phyloP scores from a whole-genome alignment of 2,329 filamentous ascomycete genomes.

The Ophiostoma sp. region DNA sequence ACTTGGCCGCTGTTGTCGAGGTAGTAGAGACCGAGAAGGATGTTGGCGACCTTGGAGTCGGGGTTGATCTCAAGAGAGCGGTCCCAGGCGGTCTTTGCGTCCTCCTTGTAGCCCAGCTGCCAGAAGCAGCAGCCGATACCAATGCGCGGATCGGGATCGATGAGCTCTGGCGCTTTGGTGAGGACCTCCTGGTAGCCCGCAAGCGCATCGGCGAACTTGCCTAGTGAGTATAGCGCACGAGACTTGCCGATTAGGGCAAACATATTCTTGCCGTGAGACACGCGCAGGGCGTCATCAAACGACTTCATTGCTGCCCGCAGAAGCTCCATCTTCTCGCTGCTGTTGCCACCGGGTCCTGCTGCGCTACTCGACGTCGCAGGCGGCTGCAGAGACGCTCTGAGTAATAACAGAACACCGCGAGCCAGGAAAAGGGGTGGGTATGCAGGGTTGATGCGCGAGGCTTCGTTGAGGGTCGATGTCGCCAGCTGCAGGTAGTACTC shows the following conservation, averaged over 20 bases:
- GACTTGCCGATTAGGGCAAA: conserved; percentile 88
- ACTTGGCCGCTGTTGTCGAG: conserved; percentile 80
- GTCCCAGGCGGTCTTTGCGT: conserved; percentile 87
- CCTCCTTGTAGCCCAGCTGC: conserved; percentile 91
- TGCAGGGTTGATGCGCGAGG: conserved; percentile 85
- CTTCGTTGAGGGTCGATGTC: conserved; percentile 89
- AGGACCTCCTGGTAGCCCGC: conserved; percentile 82
- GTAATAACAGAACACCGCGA: conserved; percentile 78
- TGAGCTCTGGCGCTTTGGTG: conserved; percentile 75
- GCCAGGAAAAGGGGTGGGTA: conserved; percentile 89
- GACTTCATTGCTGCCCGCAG: conserved; percentile 82
- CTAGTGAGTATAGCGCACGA: conserved; percentile 77
- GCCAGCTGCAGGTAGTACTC: conserved; percentile 86
- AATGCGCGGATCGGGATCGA: conserved; percentile 90
- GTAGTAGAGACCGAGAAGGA: conserved; percentile 83
- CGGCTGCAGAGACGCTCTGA: conserved; percentile 77
- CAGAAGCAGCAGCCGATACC: conserved; percentile 96
- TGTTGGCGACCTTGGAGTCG: conserved; percentile 82
- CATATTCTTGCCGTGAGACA: conserved; percentile 81
- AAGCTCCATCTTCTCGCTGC: conserved; percentile 71
- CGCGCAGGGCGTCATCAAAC: conserved; percentile 87
- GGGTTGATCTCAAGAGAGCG: conserved; percentile 73
- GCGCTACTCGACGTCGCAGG: conserved; percentile 59
- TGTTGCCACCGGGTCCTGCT: conserved; percentile 35
- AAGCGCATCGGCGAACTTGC: conserved; percentile 77